Percentiles rank a stretch among this genome's conserved stretches.
Evolutionary conservation across 345 rosid species (phyloP).

Genomic region (Heritiera fomes): DNA sequence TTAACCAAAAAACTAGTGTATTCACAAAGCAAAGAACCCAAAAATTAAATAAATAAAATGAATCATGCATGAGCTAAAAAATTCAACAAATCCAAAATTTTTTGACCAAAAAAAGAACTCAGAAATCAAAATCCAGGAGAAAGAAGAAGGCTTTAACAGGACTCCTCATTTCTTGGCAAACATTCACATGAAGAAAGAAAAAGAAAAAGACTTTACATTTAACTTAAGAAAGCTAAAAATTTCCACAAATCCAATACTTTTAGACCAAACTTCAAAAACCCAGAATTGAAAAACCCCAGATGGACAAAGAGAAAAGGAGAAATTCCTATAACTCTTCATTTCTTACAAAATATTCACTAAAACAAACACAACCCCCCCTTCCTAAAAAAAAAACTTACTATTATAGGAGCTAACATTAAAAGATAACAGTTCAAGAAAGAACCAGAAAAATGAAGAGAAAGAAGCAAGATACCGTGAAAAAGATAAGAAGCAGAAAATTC

Average conservation of each 20-base stretch:
- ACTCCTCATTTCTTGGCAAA: background rate
- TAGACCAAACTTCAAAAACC: background rate
- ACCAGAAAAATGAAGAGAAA: background rate
- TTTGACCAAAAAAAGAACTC: background rate
- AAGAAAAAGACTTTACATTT: background rate
- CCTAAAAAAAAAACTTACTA: background rate
- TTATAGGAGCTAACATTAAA: background rate
- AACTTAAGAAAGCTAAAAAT: background rate
- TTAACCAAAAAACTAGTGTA: background rate
- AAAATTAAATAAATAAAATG: background rate
- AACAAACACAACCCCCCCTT: background rate
- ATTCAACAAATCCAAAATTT: background rate
- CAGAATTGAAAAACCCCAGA: conserved; percentile 5
- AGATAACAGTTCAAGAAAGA: background rate
- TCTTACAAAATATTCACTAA: background rate
- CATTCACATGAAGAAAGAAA: background rate
- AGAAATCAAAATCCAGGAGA: conserved; percentile 1
- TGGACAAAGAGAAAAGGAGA: background rate
- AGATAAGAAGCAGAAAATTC: conserved; percentile 9
- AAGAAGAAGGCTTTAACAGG: background rate
- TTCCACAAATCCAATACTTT: background rate
- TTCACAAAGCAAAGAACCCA: background rate
- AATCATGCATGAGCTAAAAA: background rate
- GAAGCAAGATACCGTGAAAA: background rate
- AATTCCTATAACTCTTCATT: background rate